phyloP scores from a whole-genome alignment of 306 rosid species.

The Acacia acuminata region DNA sequence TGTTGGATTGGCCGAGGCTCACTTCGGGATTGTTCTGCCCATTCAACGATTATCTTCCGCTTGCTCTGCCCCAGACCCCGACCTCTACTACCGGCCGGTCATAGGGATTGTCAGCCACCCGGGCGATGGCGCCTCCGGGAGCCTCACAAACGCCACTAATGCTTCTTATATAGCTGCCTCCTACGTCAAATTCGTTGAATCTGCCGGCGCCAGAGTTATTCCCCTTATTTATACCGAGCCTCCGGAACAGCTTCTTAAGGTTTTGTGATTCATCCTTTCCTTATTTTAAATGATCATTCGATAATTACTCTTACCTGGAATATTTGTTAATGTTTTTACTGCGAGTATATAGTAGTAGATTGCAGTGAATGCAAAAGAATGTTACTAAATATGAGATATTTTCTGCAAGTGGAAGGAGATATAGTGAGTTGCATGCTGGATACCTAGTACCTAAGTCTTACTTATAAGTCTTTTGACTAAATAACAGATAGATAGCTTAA shows the following conservation, averaged over 20 bases:
- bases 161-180: conserved; percentile 82
- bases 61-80: conserved; percentile 50
- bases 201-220: conserved; percentile 86
- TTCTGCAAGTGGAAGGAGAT: not conserved
- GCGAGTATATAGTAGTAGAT: not conserved
- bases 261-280: not conserved
- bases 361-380: not conserved
- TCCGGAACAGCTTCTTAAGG: conserved; percentile 57
- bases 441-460: not conserved
- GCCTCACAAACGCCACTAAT: conserved; percentile 59
- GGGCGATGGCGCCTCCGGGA: conserved; percentile 81
- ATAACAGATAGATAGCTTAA: no score
- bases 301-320: not conserved
- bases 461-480: no score
- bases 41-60: conserved; percentile 36
- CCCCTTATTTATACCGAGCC: conserved; percentile 81
- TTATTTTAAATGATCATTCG: not conserved
- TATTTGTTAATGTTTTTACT: not conserved
- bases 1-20: conserved; percentile 27
- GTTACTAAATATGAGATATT: not conserved
- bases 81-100: conserved; percentile 66
- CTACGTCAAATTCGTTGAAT: conserved; percentile 79
- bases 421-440: no score
- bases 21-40: conserved; percentile 45
- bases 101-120: conserved; percentile 89